Evolutionary conservation across 306 rosid species (phyloP), one percentile per base, ranked within the genome.

Genomic region (Fagus sylvatica): DNA sequence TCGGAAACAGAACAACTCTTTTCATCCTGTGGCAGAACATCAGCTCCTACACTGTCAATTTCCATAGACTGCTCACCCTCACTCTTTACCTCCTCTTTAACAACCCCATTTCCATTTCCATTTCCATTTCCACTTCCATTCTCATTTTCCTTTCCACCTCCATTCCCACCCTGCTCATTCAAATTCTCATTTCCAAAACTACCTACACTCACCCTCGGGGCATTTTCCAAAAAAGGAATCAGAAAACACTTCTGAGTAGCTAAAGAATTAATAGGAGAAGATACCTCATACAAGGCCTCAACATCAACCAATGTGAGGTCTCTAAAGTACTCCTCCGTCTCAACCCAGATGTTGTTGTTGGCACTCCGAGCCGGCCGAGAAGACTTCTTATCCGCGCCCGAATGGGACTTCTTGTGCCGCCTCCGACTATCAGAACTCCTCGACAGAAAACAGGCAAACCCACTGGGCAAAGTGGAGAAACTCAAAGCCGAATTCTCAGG

Each of bases 251-350:
- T 81, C 4, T 80, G 74, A 70, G 80, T 65, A 77, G 73, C 89
- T 81, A 86, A 84, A 67, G 80, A 67, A 67, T 75, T 72, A 36
- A 84, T 61, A 6, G 71, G 71, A n/a, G 87, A 75, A 49, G 96
- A 90, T 16, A 79, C 82, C 84, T 89, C 86, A 28, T 73, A 60
- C 84, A 96, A 85, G 5, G 83, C 62, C 36, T 89, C 98, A 6
- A 91, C 78, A 82, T 96, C 98, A 32, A 83, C 30, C 87, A 90
- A 74, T 28, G 84, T 81, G 83, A 96, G 76, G 78, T 88, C 91
- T 67, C 98, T 89, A 43, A 96, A 93, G 85, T 84, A 96, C 37
- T 86, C 94, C 80, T 88, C 97, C 0, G 91, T 91, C 83, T 93
- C 91, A 12, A 17, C 78, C 99, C 99, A 96, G 72, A 96, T 71